A percentile compares a stretch with the other conserved stretches of the same genome.
These are phyloP conservation scores for Stentor coeruleus DNA, from an alignment of 73 alveolate genomes.

Conservation along the genomic window DNA sequence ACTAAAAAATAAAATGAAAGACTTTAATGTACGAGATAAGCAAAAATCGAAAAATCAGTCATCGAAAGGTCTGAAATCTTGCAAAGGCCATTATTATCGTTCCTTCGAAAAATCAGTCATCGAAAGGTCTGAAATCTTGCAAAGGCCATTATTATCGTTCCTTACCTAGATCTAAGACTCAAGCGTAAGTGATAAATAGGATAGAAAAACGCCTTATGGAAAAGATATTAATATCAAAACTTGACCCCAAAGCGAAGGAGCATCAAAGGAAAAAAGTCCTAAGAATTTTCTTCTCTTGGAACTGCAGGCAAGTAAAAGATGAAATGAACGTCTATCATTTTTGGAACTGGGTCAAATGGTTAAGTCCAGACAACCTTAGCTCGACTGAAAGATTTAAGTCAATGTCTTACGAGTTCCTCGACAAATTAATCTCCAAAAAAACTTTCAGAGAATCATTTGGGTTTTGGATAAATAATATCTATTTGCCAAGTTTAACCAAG, in stretches of 20 bases:
- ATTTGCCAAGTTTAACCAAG: neutral
- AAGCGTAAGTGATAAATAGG: neutral
- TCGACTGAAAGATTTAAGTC: conserved; percentile 11
- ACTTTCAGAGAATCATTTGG: neutral
- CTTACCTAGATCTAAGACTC: conserved; percentile 4
- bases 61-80: too few species aligned
- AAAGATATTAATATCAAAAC: neutral
- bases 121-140: too few species aligned
- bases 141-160: conserved; percentile 23
- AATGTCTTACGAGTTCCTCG: conserved; percentile 26
- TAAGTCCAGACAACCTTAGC: conserved; percentile 4
- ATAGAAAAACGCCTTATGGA: conserved; percentile 15
- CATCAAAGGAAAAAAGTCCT: conserved; percentile 23
- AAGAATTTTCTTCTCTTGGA: conserved; percentile 18
- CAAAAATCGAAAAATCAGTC: too few species aligned
- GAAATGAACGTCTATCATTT: conserved; percentile 2
- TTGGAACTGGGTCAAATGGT: conserved; percentile 14
- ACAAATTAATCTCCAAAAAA: neutral
- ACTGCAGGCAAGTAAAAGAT: conserved; percentile 3
- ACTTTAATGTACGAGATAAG: too few species aligned
- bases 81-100: too few species aligned
- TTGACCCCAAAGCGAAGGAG: conserved; percentile 23
- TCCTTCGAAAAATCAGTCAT: too few species aligned
- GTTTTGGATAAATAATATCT: neutral
- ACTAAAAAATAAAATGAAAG: too few species aligned